Conservation (phyloP, 78 protist species). For the Pigoraptor vietnamica region DNA sequence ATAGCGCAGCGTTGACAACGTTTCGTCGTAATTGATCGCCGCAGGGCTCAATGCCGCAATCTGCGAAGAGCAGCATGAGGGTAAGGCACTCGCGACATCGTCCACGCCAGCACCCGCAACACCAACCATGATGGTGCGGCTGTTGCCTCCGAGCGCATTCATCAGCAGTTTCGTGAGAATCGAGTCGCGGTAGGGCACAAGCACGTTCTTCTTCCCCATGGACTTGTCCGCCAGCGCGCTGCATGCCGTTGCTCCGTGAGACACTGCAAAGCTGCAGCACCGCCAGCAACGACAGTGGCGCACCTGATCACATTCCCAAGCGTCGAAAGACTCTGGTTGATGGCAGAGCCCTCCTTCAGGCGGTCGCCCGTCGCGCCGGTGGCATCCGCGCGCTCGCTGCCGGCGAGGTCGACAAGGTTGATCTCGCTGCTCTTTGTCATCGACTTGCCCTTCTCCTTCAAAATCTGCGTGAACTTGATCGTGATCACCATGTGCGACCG, state of each 20-base stretch:
- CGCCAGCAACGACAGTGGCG: background rate
- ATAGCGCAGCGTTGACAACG: conserved; percentile 85
- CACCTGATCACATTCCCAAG: conserved; percentile 65
- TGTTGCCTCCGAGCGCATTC: conserved; percentile 57
- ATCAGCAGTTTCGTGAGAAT: conserved; percentile 62
- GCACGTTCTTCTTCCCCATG: background rate
- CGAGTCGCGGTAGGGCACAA: conserved; percentile 90
- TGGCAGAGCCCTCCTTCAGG: conserved; percentile 46
- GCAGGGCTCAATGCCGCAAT: conserved; percentile 71
- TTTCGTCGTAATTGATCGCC: conserved; percentile 66
- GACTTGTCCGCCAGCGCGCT: conserved; percentile 56
- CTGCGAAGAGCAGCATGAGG: background rate
- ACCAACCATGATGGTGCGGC: conserved; percentile 57
- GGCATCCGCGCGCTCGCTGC: conserved; percentile 51
- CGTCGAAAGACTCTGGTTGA: conserved; percentile 53
- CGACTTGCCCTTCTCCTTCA: background rate
- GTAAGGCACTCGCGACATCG: background rate
- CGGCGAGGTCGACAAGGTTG: conserved; percentile 59
- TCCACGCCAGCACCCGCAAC: background rate
- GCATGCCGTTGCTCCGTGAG: conserved; percentile 51
- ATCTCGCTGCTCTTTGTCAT: conserved; percentile 32
- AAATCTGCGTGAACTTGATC: conserved; percentile 10
- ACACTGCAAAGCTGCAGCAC: too few species aligned
- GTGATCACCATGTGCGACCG: conserved; percentile 64
- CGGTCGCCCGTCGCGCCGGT: conserved; percentile 63